These are phyloP conservation scores for Datura wrightii DNA, from an alignment of 257 asterid genomes.

Conservation along the genomic window DNA sequence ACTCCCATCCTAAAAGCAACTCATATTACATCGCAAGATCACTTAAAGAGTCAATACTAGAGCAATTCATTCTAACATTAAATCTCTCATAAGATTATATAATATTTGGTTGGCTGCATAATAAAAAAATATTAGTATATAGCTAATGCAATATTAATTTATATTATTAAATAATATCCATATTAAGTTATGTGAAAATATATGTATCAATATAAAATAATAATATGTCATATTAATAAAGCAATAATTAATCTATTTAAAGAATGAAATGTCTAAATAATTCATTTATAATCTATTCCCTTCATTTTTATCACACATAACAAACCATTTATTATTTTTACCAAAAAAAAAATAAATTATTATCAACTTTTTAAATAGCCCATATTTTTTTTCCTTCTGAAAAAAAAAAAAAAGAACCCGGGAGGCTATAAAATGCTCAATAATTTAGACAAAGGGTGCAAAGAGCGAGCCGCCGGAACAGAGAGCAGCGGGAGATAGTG, in stretches of 20 bases:
- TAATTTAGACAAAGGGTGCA: neutral
- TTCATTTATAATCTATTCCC: neutral
- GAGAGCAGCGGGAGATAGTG: conserved; percentile 11
- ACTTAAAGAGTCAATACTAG: too few species aligned
- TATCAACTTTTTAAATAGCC: neutral
- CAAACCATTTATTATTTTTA: neutral
- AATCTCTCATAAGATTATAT: too few species aligned
- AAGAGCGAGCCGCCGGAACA: conserved; percentile 23
- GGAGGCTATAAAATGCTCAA: neutral
- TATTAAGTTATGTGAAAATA: neutral
- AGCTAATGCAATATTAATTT: neutral
- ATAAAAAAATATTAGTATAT: too few species aligned
- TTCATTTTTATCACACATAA: neutral
- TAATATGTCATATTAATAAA: neutral
- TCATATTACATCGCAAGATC: too few species aligned
- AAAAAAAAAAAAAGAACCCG: neutral
- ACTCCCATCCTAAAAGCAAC: too few species aligned
- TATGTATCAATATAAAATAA: neutral
- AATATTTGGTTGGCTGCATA: too few species aligned
- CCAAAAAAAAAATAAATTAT: too few species aligned
- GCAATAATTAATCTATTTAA: neutral
- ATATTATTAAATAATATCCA: neutral
- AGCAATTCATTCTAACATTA: too few species aligned
- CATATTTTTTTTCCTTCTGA: neutral
- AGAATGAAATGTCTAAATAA: neutral